phyloP scores from a whole-genome alignment of 2,329 filamentous ascomycete genomes.

The Pestalotiopsis fici region DNA sequence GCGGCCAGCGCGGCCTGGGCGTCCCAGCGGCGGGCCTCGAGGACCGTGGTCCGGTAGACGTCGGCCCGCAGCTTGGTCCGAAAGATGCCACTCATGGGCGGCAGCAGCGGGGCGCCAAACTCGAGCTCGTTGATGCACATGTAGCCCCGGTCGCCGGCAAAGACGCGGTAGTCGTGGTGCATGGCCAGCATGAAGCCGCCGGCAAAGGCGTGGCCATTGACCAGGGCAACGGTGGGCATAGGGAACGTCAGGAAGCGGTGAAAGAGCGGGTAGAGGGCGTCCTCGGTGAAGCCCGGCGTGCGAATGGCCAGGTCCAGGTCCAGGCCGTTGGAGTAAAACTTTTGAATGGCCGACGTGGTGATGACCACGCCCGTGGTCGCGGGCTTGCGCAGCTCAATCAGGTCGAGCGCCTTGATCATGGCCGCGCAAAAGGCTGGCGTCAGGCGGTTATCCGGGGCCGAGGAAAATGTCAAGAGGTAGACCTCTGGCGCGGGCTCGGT shows the following conservation, averaged over 20 bases:
- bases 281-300: conserved; percentile 62
- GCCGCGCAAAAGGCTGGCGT: conserved; percentile 68
- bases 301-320: conserved; percentile 68
- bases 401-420: conserved; percentile 71
- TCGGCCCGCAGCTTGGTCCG: conserved; percentile 63
- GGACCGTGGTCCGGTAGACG: conserved; percentile 64
- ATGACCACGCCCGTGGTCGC: conserved; percentile 72
- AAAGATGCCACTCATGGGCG: conserved; percentile 76
- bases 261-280: conserved; percentile 66
- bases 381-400: conserved; percentile 67
- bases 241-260: conserved; percentile 69
- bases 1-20: conserved; percentile 63
- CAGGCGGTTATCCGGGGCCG: conserved; percentile 76
- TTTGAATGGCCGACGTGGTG: conserved; percentile 73
- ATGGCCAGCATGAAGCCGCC: conserved; percentile 81
- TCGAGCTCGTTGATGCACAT: conserved; percentile 81
- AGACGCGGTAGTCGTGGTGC: conserved; percentile 82
- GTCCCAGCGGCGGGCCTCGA: conserved; percentile 72
- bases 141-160: conserved; percentile 67
- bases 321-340: conserved; percentile 85
- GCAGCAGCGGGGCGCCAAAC: conserved; percentile 73
- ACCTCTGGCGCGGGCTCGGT: conserved; percentile 60
- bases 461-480: conserved; percentile 73
- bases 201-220: conserved; percentile 82
- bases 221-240: conserved; percentile 78